Evolutionary conservation across 2,329 filamentous ascomycete genomes (phyloP).

Genomic region (Monilinia fructigena): DNA sequence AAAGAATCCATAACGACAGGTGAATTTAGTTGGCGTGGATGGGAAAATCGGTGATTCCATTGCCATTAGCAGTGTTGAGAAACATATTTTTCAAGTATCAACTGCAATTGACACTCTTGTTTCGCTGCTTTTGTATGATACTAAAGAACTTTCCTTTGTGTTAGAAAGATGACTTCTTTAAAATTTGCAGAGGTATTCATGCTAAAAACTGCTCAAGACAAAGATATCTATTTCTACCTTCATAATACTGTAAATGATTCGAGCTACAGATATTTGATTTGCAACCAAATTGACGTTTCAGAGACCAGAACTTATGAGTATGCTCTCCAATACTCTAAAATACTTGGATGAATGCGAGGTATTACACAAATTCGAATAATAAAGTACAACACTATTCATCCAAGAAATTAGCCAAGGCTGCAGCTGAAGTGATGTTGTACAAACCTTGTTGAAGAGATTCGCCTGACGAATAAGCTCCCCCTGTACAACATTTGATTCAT

Average conservation of each 20-base stretch:
- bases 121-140: background rate
- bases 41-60: background rate
- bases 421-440: background rate
- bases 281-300: too few relatives aligned
- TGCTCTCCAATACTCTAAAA: too few relatives aligned
- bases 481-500: background rate
- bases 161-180: too few relatives aligned
- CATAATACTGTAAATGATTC: too few relatives aligned
- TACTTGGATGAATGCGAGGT: background rate
- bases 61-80: background rate
- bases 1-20: background rate
- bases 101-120: background rate
- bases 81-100: background rate
- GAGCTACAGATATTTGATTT: too few relatives aligned
- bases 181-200: too few relatives aligned
- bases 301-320: too few relatives aligned
- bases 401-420: background rate
- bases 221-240: too few relatives aligned
- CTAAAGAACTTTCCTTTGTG: background rate
- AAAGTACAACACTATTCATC: background rate
- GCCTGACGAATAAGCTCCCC: background rate
- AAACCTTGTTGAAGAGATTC: background rate
- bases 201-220: too few relatives aligned
- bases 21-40: background rate
- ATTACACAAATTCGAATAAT: background rate